These are phyloP conservation scores for Aureobasidium sp. DNA, from an alignment of 2,329 filamentous ascomycete genomes.

Conservation along the genomic window DNA sequence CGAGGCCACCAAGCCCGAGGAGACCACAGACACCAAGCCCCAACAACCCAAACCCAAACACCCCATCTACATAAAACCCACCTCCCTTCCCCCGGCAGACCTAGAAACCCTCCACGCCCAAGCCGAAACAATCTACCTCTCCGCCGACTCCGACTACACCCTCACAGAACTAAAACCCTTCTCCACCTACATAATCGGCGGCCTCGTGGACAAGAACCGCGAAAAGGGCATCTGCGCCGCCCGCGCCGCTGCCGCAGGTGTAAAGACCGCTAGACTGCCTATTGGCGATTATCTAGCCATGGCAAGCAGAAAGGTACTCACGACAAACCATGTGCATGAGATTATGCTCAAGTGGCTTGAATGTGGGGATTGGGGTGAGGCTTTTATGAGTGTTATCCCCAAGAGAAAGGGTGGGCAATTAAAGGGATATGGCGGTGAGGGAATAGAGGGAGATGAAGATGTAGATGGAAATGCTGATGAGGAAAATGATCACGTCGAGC, in stretches of 20 bases:
- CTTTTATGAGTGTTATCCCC: conserved; percentile 81
- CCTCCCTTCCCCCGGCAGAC: not conserved
- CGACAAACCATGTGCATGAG: conserved; percentile 93
- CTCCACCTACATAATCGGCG: conserved; percentile 87
- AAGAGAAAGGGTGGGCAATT: conserved; percentile 68
- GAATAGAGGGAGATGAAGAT: conserved; percentile 15
- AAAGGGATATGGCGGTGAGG: conserved; percentile 16
- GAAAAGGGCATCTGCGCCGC: conserved; percentile 93
- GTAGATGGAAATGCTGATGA: conserved; percentile 17
- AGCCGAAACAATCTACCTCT: conserved; percentile 73
- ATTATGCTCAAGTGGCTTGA: conserved; percentile 95
- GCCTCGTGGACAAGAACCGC: conserved; percentile 90
- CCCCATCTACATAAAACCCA: not conserved
- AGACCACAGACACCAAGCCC: conserved; percentile 18
- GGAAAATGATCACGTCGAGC: conserved; percentile 3
- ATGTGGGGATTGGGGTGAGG: conserved; percentile 80
- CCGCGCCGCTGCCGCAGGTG: conserved; percentile 62
- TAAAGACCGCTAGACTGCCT: conserved; percentile 83
- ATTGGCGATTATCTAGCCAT: conserved; percentile 95
- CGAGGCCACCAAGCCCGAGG: not conserved
- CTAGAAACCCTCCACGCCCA: not conserved
- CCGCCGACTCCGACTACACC: conserved; percentile 81
- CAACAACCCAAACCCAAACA: conserved; percentile 17
- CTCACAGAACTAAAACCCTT: conserved; percentile 76
- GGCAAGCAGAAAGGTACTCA: conserved; percentile 74